A percentile compares a stretch with the other conserved stretches of the same genome.
phyloP scores from a whole-genome alignment of 768 basidiomycete species.

The Paxillus involutus region DNA sequence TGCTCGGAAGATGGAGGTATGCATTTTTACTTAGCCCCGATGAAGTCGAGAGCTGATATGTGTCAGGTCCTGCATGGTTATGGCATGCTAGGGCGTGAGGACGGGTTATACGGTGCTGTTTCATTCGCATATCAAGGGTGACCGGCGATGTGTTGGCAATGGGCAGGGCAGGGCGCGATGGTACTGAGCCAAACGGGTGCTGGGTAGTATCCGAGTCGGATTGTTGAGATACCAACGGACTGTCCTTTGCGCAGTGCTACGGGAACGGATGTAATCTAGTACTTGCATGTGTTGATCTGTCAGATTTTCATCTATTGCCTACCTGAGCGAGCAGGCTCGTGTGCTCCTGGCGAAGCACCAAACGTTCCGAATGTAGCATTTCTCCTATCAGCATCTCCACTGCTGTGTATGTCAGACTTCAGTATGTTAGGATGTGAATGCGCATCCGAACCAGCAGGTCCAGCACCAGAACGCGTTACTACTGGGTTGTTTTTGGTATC shows the following conservation, averaged over 20 bases:
- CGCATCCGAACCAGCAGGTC: too few relatives aligned
- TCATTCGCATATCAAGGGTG: slow-evolving; percentile 93
- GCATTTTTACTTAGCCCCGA: slow-evolving; percentile 23
- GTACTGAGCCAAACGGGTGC: neutral
- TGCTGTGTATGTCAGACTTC: neutral
- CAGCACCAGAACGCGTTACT: too few relatives aligned
- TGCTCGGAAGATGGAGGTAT: slow-evolving; percentile 93
- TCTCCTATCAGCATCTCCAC: slow-evolving; percentile 22
- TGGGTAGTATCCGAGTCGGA: too few relatives aligned
- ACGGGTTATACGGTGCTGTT: slow-evolving; percentile 91
- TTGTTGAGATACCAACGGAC: too few relatives aligned
- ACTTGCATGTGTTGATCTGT: too few relatives aligned
- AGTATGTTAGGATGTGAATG: slow-evolving; percentile 7
- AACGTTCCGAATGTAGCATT: slow-evolving; percentile 20
- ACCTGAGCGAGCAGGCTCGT: neutral
- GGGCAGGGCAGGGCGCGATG: too few relatives aligned
- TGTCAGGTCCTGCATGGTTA: slow-evolving; percentile 78
- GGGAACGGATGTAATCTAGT: neutral
- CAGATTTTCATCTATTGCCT: too few relatives aligned
- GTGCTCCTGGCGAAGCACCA: slow-evolving; percentile 15
- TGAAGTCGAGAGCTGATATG: neutral
- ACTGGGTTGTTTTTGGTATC: slow-evolving; percentile 2
- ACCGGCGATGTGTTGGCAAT: neutral
- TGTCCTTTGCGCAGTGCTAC: neutral
- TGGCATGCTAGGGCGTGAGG: slow-evolving; percentile 90